These are phyloP conservation scores for Jasminum sambac DNA, from an alignment of 257 asterid species.

Conservation along the genomic window DNA sequence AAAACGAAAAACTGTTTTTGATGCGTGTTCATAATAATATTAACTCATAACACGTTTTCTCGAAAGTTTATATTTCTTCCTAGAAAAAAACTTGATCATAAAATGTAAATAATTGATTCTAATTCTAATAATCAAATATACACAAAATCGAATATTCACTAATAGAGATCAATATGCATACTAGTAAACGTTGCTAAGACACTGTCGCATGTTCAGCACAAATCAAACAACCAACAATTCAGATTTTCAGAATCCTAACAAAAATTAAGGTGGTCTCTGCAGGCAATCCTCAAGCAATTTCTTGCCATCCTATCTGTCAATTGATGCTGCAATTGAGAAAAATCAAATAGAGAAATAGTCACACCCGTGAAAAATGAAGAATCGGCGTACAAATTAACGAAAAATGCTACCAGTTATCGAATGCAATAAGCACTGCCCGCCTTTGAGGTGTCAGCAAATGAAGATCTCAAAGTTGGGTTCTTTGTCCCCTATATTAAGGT, in stretches of 20 bases:
- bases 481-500: conserved; percentile 67
- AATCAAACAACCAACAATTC: neutral
- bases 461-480: conserved; percentile 58
- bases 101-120: too few species aligned
- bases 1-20: too few species aligned
- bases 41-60: too few species aligned
- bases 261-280: neutral
- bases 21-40: too few species aligned
- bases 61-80: too few species aligned
- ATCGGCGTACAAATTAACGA: neutral
- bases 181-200: neutral
- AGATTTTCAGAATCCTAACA: neutral
- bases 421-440: conserved; percentile 19
- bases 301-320: neutral
- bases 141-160: neutral
- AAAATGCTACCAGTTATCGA: neutral
- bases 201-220: neutral
- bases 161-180: neutral
- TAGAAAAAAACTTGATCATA: too few species aligned
- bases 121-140: too few species aligned
- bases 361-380: neutral
- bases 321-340: neutral
- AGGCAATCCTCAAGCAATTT: neutral
- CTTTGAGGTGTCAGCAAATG: conserved; percentile 59
- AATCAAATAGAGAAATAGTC: neutral